A percentile compares a stretch with the other conserved stretches of the same genome.
Conservation (phyloP, 345 rosid genomes). For the Citrus australasica region DNA sequence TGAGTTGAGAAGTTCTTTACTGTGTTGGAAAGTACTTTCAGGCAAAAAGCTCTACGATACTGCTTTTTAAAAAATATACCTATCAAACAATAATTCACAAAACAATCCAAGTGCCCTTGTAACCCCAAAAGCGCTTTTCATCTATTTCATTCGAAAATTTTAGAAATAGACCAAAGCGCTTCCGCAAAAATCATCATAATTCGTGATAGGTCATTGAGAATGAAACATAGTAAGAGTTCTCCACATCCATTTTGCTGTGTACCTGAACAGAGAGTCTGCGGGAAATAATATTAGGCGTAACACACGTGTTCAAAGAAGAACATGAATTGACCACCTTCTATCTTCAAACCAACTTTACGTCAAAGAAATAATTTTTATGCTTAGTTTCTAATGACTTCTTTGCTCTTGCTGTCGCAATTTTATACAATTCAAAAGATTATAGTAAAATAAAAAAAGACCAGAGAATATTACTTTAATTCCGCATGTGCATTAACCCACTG, state of each 20-base stretch:
- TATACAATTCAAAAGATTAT: conserved; percentile 34
- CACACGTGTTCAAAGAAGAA: conserved; percentile 31
- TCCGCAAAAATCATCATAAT: not conserved
- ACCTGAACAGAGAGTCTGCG: not conserved
- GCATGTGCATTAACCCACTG: conserved; percentile 9
- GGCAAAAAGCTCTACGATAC: too few species aligned
- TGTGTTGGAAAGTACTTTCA: too few species aligned
- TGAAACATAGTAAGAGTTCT: not conserved
- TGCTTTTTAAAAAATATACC: not conserved
- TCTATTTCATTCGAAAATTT: not conserved
- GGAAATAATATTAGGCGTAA: conserved; percentile 8
- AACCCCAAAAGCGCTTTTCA: not conserved
- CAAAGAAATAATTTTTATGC: conserved; percentile 17
- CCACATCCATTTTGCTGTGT: conserved; percentile 1
- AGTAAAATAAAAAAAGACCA: conserved; percentile 29
- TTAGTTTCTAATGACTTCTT: conserved; percentile 24
- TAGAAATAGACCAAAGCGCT: not conserved
- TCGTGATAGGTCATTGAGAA: not conserved
- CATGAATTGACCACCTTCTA: conserved; percentile 21
- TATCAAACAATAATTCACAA: not conserved
- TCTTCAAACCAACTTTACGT: conserved; percentile 27
- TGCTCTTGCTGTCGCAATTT: conserved; percentile 22
- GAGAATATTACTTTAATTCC: conserved; percentile 15
- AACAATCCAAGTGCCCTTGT: not conserved
- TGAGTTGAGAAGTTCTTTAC: too few species aligned